phyloP scores from a whole-genome alignment of 805 yeast genomes.

The Metschnikowia sp. region DNA sequence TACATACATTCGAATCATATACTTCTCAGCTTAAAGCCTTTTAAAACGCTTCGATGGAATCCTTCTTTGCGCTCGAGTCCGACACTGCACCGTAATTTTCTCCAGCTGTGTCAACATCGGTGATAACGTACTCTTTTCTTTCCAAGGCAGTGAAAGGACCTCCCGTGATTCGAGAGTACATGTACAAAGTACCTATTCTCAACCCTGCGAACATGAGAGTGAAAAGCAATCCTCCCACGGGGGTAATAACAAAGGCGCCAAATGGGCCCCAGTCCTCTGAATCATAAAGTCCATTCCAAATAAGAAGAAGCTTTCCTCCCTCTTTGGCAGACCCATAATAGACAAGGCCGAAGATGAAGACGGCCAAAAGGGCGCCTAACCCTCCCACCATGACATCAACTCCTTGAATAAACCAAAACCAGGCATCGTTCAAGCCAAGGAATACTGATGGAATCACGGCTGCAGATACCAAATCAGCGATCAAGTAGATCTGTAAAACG shows the following conservation, averaged over 20 bases:
- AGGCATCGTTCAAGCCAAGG: conserved; percentile 64
- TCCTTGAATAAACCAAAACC: conserved; percentile 68
- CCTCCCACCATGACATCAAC: conserved; percentile 83
- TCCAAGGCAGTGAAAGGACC: conserved; percentile 46
- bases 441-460: conserved; percentile 82
- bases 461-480: conserved; percentile 86
- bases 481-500: conserved; percentile 80
- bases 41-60: conserved; percentile 1
- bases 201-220: conserved; percentile 50
- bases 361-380: conserved; percentile 73
- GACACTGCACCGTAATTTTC: conserved; percentile 19
- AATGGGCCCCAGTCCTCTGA: conserved; percentile 88
- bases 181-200: conserved; percentile 38
- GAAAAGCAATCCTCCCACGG: conserved; percentile 69
- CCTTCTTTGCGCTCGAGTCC: conserved; percentile 12
- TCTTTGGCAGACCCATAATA: conserved; percentile 69
- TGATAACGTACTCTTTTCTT: conserved; percentile 23
- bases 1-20: neutral
- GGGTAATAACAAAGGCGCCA: conserved; percentile 92
- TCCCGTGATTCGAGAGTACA: conserved; percentile 33
- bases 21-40: neutral
- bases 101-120: conserved; percentile 10
- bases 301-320: conserved; percentile 72
- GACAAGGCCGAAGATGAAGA: conserved; percentile 78
- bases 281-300: conserved; percentile 77